Evolutionary conservation across 345 rosid genomes (phyloP).

Genomic region (Adansonia digitata): DNA sequence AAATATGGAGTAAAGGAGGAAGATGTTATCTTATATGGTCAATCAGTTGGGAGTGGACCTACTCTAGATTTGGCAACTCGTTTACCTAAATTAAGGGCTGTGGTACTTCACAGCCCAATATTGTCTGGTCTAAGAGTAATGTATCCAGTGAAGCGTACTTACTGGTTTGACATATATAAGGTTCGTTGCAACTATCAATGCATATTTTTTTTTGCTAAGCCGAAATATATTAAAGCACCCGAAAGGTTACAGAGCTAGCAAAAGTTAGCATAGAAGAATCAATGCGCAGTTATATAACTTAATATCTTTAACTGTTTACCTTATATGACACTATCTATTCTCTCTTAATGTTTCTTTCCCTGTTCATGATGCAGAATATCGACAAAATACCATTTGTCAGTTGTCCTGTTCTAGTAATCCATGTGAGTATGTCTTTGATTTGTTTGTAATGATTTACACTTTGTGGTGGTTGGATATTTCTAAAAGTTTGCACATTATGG

Average conservation of each 20-base stretch:
- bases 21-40: constrained; percentile 84
- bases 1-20: constrained; percentile 80
- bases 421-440: constrained; percentile 52
- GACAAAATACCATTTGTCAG: constrained; percentile 83
- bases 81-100: constrained; percentile 69
- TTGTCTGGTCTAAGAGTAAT: constrained; percentile 93
- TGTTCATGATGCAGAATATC: constrained; percentile 51
- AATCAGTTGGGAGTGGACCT: constrained; percentile 98
- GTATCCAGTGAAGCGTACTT: constrained; percentile 89
- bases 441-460: background rate
- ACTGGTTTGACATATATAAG: constrained; percentile 98
- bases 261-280: too few species aligned
- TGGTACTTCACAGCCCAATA: constrained; percentile 89
- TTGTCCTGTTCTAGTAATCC: constrained; percentile 88
- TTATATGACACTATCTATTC: too few species aligned
- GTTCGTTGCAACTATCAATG: too few species aligned
- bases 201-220: constrained; percentile 12
- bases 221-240: constrained; percentile 8
- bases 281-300: too few species aligned
- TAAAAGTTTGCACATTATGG: background rate
- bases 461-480: background rate
- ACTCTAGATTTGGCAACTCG: constrained; percentile 82
- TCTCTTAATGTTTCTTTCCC: background rate
- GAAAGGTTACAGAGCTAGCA: too few species aligned
- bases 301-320: too few species aligned